phyloP scores from a whole-genome alignment of 2,329 filamentous ascomycete species.

The Aspergillus pseudonomiae region DNA sequence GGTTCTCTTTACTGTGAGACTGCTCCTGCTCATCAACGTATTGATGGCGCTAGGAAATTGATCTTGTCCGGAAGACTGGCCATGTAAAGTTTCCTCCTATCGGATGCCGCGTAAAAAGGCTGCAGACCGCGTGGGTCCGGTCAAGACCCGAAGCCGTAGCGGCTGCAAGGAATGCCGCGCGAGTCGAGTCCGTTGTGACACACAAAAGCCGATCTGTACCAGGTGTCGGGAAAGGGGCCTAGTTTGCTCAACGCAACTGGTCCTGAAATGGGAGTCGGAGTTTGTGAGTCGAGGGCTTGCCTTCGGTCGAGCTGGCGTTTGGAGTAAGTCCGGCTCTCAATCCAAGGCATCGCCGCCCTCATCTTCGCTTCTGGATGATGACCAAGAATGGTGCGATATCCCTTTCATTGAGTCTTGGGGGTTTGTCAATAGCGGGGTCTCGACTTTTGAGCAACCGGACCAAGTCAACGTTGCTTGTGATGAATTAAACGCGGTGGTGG shows the following conservation, averaged over 20 bases:
- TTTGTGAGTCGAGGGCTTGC: slow-evolving; percentile 45
- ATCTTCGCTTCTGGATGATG: slow-evolving; percentile 19
- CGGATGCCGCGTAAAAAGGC: slow-evolving; percentile 42
- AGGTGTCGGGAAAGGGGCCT: slow-evolving; percentile 41
- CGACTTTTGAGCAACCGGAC: slow-evolving; percentile 31
- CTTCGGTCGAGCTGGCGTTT: slow-evolving; percentile 47
- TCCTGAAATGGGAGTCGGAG: slow-evolving; percentile 45
- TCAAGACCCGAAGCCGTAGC: slow-evolving; percentile 43
- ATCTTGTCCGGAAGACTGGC: slow-evolving; percentile 14
- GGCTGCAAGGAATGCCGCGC: slow-evolving; percentile 46
- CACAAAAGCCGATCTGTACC: slow-evolving; percentile 41
- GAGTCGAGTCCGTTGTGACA: slow-evolving; percentile 47
- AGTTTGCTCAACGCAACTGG: slow-evolving; percentile 40
- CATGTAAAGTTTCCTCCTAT: slow-evolving; percentile 28
- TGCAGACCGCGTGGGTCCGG: slow-evolving; percentile 38
- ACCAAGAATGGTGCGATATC: slow-evolving; percentile 32
- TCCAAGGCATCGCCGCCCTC: slow-evolving; percentile 23
- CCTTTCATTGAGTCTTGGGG: slow-evolving; percentile 34
- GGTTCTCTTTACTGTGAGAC: neutral
- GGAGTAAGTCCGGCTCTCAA: slow-evolving; percentile 35
- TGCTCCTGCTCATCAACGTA: slow-evolving; percentile 2
- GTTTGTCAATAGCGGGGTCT: slow-evolving; percentile 37
- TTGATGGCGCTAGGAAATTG: slow-evolving; percentile 10
- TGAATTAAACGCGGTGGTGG: slow-evolving; percentile 22
- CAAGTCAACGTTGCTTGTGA: slow-evolving; percentile 30